These are phyloP conservation scores for Tolypocladium ophioglossoides DNA, from an alignment of 2,329 filamentous ascomycete genomes.

Conservation along the genomic window DNA sequence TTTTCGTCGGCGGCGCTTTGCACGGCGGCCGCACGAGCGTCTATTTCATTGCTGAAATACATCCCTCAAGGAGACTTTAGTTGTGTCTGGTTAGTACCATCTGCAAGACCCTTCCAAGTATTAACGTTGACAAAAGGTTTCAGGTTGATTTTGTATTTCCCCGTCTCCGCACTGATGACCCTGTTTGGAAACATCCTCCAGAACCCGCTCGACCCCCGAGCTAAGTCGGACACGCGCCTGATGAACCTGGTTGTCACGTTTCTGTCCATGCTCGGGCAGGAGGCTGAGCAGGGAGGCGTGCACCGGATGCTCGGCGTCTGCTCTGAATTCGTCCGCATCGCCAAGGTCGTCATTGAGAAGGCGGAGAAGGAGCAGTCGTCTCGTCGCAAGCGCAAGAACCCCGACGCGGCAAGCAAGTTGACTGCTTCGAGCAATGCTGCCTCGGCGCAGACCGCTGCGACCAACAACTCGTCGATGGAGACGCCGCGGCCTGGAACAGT, in stretches of 20 bases:
- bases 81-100: conserved; percentile 74
- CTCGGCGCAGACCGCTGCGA: neutral
- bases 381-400: conserved; percentile 74
- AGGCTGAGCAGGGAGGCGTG: conserved; percentile 82
- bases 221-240: conserved; percentile 76
- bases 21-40: conserved; percentile 83
- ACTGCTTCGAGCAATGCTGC: conserved; percentile 1
- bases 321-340: conserved; percentile 93
- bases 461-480: conserved; percentile 2
- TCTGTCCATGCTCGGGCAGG: conserved; percentile 75
- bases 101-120: neutral
- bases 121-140: neutral
- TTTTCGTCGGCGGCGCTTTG: conserved; percentile 91
- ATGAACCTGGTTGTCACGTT: conserved; percentile 94
- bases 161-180: conserved; percentile 87
- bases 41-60: conserved; percentile 89
- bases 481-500: conserved; percentile 3
- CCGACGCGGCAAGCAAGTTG: conserved; percentile 28
- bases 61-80: conserved; percentile 91
- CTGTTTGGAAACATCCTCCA: conserved; percentile 94
- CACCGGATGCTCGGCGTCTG: conserved; percentile 91
- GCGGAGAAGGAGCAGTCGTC: conserved; percentile 74
- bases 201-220: conserved; percentile 81
- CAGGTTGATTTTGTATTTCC: conserved; percentile 90
- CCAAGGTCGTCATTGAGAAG: conserved; percentile 81